These are phyloP conservation scores for Botrytis squamosa DNA, from an alignment of 2,329 filamentous ascomycete species.

Conservation along the genomic window DNA sequence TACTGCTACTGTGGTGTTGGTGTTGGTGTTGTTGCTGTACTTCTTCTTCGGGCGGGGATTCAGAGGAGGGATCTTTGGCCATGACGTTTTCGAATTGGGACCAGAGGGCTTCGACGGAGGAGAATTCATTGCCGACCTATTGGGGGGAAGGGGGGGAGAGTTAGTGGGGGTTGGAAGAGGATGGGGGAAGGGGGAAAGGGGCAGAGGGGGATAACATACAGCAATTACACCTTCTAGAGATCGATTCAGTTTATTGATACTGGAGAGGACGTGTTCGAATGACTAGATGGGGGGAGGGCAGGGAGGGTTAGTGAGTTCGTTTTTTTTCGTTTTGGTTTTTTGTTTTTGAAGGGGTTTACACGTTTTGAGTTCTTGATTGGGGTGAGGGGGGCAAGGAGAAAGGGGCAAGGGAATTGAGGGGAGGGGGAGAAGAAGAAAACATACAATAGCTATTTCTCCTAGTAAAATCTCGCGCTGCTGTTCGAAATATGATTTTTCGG, in stretches of 20 bases:
- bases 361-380: too few species aligned
- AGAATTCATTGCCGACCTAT: slow-evolving; percentile 91
- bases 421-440: slow-evolving; percentile 24
- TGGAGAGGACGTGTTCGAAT: slow-evolving; percentile 91
- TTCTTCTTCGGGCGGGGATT: slow-evolving; percentile 33
- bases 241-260: slow-evolving; percentile 93
- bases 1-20: background rate
- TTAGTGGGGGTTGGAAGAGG: background rate
- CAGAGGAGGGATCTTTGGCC: slow-evolving; percentile 54
- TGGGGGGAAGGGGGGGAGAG: background rate
- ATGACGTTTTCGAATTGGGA: slow-evolving; percentile 96
- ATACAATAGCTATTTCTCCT: slow-evolving; percentile 69
- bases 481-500: slow-evolving; percentile 67
- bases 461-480: slow-evolving; percentile 71
- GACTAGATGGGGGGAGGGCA: background rate
- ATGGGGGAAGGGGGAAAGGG: too few species aligned
- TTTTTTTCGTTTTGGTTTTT: background rate
- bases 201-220: slow-evolving; percentile 45
- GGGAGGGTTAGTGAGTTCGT: background rate
- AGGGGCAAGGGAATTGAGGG: background rate
- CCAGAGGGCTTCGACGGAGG: slow-evolving; percentile 95
- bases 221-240: slow-evolving; percentile 88
- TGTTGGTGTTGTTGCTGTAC: too few species aligned
- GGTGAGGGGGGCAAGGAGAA: too few species aligned
- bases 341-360: too few species aligned